These are phyloP conservation scores for Epichloe amarillans DNA, from an alignment of 2,329 filamentous ascomycete species.

Conservation along the genomic window DNA sequence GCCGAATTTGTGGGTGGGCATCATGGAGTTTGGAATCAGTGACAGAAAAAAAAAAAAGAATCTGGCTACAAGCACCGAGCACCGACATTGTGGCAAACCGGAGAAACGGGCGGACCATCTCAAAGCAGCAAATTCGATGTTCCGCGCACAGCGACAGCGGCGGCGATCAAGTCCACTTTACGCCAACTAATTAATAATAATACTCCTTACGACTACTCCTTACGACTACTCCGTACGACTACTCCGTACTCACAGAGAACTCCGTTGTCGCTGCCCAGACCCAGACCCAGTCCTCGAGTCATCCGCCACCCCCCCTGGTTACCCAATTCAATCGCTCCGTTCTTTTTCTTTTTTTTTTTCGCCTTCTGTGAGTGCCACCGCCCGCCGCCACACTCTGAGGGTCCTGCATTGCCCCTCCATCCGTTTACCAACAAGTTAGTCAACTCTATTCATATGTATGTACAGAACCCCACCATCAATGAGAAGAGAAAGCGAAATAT, in stretches of 20 bases:
- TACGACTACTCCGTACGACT: neutral
- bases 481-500: neutral
- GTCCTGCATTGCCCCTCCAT: conserved; percentile 2
- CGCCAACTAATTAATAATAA: too few species aligned
- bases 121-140: too few species aligned
- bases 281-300: neutral
- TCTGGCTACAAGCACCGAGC: too few species aligned
- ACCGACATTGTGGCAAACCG: too few species aligned
- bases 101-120: too few species aligned
- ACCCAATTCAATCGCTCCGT: neutral
- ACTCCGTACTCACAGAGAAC: neutral
- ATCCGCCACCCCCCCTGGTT: neutral
- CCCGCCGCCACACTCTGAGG: neutral
- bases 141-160: too few species aligned
- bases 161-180: too few species aligned
- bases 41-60: too few species aligned
- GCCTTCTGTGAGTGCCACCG: neutral
- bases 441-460: too few species aligned
- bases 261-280: conserved; percentile 2
- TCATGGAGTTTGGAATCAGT: too few species aligned
- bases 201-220: neutral
- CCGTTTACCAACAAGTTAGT: neutral
- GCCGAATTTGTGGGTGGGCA: too few species aligned
- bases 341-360: neutral
- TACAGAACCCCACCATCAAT: conserved; percentile 1